phyloP scores from a whole-genome alignment of 1,284 basidiomycete genomes.

The Marasmius sp. region DNA sequence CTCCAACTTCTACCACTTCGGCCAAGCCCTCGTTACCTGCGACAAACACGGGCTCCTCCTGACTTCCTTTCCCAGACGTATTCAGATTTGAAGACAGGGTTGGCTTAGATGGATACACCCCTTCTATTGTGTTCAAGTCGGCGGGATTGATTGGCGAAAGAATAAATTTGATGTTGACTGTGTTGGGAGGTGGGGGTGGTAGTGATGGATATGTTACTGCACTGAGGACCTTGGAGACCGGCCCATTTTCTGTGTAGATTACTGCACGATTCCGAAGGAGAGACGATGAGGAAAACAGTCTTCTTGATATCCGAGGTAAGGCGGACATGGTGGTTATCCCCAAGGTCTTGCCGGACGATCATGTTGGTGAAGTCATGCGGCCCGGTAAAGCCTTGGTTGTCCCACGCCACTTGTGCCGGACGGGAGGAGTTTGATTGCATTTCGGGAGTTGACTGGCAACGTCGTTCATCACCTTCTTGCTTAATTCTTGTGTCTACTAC shows the following conservation, averaged over 20 bases:
- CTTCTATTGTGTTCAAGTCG: constrained; percentile 81
- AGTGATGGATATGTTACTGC: constrained; percentile 53
- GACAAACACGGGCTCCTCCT: constrained; percentile 48
- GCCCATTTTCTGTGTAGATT: constrained; percentile 60
- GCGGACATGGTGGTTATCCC: background rate
- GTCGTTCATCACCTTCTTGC: background rate
- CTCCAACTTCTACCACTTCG: constrained; percentile 60
- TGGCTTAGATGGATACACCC: constrained; percentile 76
- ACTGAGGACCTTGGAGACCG: constrained; percentile 58
- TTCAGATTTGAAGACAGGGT: constrained; percentile 36
- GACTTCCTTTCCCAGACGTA: constrained; percentile 27
- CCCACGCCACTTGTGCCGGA: background rate
- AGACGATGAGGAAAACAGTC: constrained; percentile 12
- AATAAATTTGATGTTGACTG: constrained; percentile 67
- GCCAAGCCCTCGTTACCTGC: constrained; percentile 83
- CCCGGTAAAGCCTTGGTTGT: background rate
- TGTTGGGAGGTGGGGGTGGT: constrained; percentile 49
- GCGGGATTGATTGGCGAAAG: constrained; percentile 82
- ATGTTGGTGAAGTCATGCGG: background rate
- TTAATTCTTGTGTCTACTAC: constrained; percentile 9
- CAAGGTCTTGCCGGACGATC: background rate
- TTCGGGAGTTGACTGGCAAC: background rate
- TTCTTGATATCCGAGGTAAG: background rate
- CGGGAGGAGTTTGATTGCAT: background rate
- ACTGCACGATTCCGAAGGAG: constrained; percentile 54